Conservation (phyloP, 257 asterid species). For the Petrea volubilis region DNA sequence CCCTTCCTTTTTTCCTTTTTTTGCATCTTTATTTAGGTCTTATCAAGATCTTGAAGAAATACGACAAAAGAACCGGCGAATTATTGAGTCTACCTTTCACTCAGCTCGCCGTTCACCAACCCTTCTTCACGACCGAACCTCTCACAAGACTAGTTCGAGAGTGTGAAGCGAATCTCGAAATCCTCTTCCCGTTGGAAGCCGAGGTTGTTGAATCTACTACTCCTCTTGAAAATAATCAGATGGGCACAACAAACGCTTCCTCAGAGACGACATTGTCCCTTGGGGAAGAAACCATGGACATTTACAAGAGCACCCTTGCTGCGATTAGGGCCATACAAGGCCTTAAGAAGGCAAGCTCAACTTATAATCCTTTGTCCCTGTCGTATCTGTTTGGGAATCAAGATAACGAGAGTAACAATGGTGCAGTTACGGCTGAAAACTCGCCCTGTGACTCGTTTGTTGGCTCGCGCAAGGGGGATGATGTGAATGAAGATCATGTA, state of each 20-base stretch:
- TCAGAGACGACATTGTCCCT: conserved; percentile 32
- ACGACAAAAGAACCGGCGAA: conserved; percentile 87
- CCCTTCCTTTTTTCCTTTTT: conserved; percentile 1
- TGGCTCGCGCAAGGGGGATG: conserved; percentile 39
- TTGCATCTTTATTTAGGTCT: conserved; percentile 51
- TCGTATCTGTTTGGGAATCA: conserved; percentile 67
- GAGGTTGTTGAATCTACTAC: conserved; percentile 59
- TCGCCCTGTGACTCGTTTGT: conserved; percentile 51
- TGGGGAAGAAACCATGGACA: conserved; percentile 69
- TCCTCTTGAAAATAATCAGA: conserved; percentile 29
- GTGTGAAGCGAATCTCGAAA: conserved; percentile 90
- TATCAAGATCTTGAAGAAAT: conserved; percentile 87
- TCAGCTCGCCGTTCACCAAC: conserved; percentile 78
- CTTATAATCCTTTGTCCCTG: conserved; percentile 78
- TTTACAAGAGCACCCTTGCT: conserved; percentile 78
- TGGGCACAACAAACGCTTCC: conserved; percentile 29
- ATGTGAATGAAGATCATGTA: conserved; percentile 36
- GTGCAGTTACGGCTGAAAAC: conserved; percentile 72
- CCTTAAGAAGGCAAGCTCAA: conserved; percentile 83
- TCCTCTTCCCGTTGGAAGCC: conserved; percentile 79
- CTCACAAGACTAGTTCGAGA: conserved; percentile 75
- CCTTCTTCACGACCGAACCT: conserved; percentile 85
- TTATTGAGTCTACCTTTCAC: conserved; percentile 72
- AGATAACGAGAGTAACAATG: conserved; percentile 56
- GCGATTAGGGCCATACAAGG: conserved; percentile 87